Evolutionary conservation across 2,329 filamentous ascomycete genomes (phyloP).

Genomic region (Domatiomyces globalis): DNA sequence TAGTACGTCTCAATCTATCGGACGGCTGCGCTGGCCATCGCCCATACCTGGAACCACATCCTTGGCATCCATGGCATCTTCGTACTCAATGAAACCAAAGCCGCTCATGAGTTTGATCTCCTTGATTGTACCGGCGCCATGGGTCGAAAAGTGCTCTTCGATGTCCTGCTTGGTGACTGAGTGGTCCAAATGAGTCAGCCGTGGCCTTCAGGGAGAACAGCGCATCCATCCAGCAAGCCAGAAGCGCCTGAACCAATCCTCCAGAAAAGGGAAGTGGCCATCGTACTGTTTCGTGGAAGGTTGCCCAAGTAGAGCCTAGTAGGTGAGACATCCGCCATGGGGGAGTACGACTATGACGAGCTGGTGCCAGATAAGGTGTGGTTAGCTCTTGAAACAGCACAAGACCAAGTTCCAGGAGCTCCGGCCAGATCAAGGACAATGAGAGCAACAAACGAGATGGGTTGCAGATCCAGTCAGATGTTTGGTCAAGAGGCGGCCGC

Average conservation of each 20-base stretch:
- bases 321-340: conserved; percentile 77
- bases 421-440: not conserved
- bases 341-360: conserved; percentile 17
- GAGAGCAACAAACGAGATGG: not conserved
- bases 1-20: conserved; percentile 1
- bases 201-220: conserved; percentile 9
- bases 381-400: not conserved
- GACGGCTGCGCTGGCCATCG: conserved; percentile 1
- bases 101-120: conserved; percentile 99
- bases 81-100: conserved; percentile 99
- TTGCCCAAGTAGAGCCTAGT: conserved; percentile 97
- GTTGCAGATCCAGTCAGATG: not conserved
- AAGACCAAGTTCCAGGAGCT: not conserved
- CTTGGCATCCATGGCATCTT: conserved; percentile 93
- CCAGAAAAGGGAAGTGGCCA: conserved; percentile 9
- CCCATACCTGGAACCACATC: conserved; percentile 91
- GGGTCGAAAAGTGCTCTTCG: conserved; percentile 84
- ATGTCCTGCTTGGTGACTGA: conserved; percentile 92
- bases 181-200: conserved; percentile 4
- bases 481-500: not conserved
- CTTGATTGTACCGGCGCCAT: conserved; percentile 93
- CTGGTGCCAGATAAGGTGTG: not conserved
- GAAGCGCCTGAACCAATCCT: conserved; percentile 1
- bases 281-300: conserved; percentile 85
- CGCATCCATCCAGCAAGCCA: not conserved